These are phyloP conservation scores for Cladosporium sp. DNA, from an alignment of 2,329 filamentous ascomycete species.

Conservation along the genomic window DNA sequence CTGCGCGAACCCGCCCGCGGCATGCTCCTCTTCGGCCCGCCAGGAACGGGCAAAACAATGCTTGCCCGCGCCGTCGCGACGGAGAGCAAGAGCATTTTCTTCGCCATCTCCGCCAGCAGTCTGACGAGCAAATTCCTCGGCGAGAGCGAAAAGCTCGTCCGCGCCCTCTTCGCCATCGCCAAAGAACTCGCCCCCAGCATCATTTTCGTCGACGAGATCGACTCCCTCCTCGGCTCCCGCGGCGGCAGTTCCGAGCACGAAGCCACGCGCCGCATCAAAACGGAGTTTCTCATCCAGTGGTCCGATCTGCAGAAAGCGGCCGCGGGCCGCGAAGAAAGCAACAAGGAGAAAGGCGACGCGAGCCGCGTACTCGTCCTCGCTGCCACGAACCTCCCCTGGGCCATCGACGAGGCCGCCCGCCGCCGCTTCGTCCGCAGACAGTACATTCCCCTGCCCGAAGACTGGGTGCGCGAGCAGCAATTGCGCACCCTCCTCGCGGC, in stretches of 20 bases:
- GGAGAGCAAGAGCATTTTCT: slow-evolving; percentile 91
- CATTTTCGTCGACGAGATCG: slow-evolving; percentile 98
- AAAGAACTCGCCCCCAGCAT: slow-evolving; percentile 88
- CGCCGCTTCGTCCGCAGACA: slow-evolving; percentile 87
- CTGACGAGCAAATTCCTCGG: slow-evolving; percentile 94
- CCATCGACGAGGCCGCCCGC: slow-evolving; percentile 92
- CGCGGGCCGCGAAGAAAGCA: slow-evolving; percentile 69
- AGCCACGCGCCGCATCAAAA: slow-evolving; percentile 90
- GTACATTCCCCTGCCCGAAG: slow-evolving; percentile 92
- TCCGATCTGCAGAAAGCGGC: slow-evolving; percentile 89
- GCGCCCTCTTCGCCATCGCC: slow-evolving; percentile 85
- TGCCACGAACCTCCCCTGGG: slow-evolving; percentile 95
- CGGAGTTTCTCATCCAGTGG: slow-evolving; percentile 97
- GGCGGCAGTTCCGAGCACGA: slow-evolving; percentile 86
- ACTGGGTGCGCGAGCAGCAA: slow-evolving; percentile 73
- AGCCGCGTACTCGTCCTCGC: slow-evolving; percentile 88
- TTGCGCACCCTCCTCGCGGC: slow-evolving; percentile 74
- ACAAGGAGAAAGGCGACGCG: slow-evolving; percentile 72
- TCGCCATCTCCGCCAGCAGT: slow-evolving; percentile 92
- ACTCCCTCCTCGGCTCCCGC: slow-evolving; percentile 81
- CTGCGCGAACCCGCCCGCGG: slow-evolving; percentile 88
- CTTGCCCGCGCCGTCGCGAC: slow-evolving; percentile 90
- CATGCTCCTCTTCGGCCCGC: slow-evolving; percentile 94
- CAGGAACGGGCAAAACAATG: slow-evolving; percentile 99
- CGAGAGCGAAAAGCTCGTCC: slow-evolving; percentile 93